Evolutionary conservation across 495 filamentous ascomycete species (phyloP), one percentile per base, ranked within the genome.

Genomic region (Penicillium mononematosum): DNA sequence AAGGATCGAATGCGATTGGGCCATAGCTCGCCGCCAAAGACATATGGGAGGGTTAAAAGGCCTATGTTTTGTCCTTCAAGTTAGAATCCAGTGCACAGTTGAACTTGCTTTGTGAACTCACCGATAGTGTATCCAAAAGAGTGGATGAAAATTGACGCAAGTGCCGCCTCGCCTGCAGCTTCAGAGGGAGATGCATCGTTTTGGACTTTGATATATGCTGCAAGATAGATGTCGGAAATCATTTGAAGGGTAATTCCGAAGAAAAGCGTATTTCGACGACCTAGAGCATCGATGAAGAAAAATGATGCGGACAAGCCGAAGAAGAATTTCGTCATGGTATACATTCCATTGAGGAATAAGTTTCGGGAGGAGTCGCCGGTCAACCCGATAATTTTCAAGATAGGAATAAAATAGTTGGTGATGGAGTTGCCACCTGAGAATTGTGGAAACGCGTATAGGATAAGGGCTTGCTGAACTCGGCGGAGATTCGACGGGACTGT

Each of bases 311-410:
- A 19, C 19, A 72, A 45, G 17, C 67, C 65, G 27, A 71, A 70
- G 19, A 75, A 66, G 5, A 73, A 64, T 42, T 70, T 70, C 2
- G 72, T 58, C 27, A 62, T n/a, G 10, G 27, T 34, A 36, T 66
- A 66, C 55, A 62, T 58, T 20, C 60, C 55, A 27, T 46, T 62
- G 0, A 65, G 38, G 27, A 65, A 60, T 39, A 77, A 52, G 17
- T 45, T 49, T 0, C n/a, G 27, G 1, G 24, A 19, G 2, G 59
- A 31, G 14, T 20, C 34, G 5, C 63, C 59, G 20, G 55, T 17
- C 6, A 42, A 11, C 4, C 59, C 59, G 22, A 53, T 11, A 12
- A 62, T 1, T 6, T 50, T 44, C 12, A 65, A 29, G 24, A 65
- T 60, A 0, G 64, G 64, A 4, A 66, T 53, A n/a, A 66, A 60